Evolutionary conservation across 2,329 filamentous ascomycete genomes (phyloP).

Genomic region (Cladosporium sp.): DNA sequence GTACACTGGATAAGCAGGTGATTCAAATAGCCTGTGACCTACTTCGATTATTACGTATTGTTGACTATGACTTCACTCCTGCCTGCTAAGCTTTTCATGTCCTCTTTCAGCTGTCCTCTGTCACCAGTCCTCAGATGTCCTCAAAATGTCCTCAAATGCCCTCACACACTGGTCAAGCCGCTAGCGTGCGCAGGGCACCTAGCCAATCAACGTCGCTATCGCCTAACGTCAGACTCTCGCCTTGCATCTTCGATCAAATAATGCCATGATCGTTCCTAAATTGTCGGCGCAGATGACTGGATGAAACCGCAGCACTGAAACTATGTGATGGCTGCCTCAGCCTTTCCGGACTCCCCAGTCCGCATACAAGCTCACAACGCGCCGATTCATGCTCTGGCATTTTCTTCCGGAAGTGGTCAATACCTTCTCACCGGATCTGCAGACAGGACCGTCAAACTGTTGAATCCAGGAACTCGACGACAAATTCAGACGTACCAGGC

Average conservation of each 20-base stretch:
- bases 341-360: not conserved
- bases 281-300: not conserved
- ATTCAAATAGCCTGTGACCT: no score
- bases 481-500: conserved; percentile 85
- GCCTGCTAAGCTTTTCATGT: no score
- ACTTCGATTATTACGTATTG: no score
- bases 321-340: not conserved
- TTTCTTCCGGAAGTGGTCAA: conserved; percentile 46
- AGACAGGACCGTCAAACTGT: conserved; percentile 80
- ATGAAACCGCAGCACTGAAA: not conserved
- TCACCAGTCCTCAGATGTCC: no score
- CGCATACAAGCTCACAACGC: conserved; percentile 8
- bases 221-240: not conserved
- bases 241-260: not conserved
- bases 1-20: no score
- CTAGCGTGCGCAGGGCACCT: not conserved
- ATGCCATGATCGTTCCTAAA: no score
- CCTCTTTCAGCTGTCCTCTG: no score
- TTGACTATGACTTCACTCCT: no score
- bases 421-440: conserved; percentile 76
- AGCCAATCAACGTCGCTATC: not conserved
- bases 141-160: no score
- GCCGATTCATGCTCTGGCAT: conserved; percentile 47
- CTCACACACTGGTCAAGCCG: not conserved
- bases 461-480: conserved; percentile 58